Percentiles rank a stretch among this genome's conserved stretches.
phyloP scores from a whole-genome alignment of 2,329 filamentous ascomycete species.

The Fulvia fulva region DNA sequence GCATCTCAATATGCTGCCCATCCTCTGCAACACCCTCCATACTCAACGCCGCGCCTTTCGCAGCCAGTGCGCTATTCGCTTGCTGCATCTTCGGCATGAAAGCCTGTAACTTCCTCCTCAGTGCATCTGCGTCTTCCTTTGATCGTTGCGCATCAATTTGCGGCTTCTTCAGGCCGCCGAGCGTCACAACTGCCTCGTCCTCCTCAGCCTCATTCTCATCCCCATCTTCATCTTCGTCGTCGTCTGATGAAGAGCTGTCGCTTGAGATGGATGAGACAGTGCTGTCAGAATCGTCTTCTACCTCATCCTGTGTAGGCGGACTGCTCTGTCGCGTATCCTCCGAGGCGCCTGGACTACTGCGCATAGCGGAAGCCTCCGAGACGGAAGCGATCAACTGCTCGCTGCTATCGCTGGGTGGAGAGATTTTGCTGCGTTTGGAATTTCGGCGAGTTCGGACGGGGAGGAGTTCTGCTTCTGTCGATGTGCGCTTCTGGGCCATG shows the following conservation, averaged over 20 bases:
- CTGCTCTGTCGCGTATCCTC: conserved; percentile 1
- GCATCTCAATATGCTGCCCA: conserved; percentile 36
- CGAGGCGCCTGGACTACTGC: conserved; percentile 1
- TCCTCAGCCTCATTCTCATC: not conserved
- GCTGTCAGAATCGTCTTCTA: conserved; percentile 1
- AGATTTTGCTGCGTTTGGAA: conserved; percentile 7
- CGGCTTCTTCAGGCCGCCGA: conserved; percentile 19
- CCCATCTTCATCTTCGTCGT: conserved; percentile 2
- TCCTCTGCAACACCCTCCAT: conserved; percentile 34
- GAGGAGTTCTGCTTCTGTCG: not conserved
- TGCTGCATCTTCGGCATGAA: conserved; percentile 32
- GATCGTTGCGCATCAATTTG: conserved; percentile 13
- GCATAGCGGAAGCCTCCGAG: conserved; percentile 6
- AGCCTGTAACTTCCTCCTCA: conserved; percentile 26
- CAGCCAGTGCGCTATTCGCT: conserved; percentile 29
- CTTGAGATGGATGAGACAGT: not conserved
- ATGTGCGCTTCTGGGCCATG: conserved; percentile 6
- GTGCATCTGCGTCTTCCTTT: conserved; percentile 18
- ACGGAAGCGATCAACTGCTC: not conserved
- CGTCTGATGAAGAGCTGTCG: not conserved
- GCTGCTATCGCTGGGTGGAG: conserved; percentile 7
- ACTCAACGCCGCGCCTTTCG: conserved; percentile 21
- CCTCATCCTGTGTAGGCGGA: not conserved
- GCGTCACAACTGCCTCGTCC: conserved; percentile 7
- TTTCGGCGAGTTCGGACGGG: not conserved